These are phyloP conservation scores for Dendrobium nobile DNA, from an alignment of 106 monocot genomes.

Conservation along the genomic window DNA sequence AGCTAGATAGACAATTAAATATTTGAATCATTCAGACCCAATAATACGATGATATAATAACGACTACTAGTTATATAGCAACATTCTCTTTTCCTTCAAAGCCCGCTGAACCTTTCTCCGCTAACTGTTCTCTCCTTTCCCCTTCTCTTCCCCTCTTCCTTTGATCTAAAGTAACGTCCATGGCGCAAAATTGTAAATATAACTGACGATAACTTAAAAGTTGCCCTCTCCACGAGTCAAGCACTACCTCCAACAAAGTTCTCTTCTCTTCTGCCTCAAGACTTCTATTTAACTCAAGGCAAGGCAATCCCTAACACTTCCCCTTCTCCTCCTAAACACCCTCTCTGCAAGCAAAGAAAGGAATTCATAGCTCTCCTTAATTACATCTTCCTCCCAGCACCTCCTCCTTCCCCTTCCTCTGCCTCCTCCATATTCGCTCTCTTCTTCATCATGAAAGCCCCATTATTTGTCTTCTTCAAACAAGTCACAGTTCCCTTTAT, in stretches of 20 bases:
- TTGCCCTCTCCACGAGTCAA: slow-evolving; percentile 7
- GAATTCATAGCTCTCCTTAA: slow-evolving; percentile 18
- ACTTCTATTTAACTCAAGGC: slow-evolving; percentile 11
- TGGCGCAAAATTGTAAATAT: slow-evolving; percentile 32
- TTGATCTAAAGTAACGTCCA: slow-evolving; percentile 5
- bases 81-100: too few species aligned
- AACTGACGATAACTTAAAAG: slow-evolving; percentile 22
- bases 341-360: slow-evolving; percentile 48
- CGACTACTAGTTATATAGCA: too few species aligned
- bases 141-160: neutral
- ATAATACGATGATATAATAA: too few species aligned
- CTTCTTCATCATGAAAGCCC: slow-evolving; percentile 8
- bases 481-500: slow-evolving; percentile 17
- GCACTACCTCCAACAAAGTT: slow-evolving; percentile 2
- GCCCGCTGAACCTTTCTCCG: neutral
- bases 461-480: slow-evolving; percentile 1
- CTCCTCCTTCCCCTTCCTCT: neutral
- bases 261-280: slow-evolving; percentile 8
- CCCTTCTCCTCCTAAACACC: slow-evolving; percentile 9
- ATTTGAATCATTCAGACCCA: too few species aligned
- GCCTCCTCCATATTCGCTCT: neutral
- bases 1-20: too few species aligned
- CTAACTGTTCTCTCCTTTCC: neutral
- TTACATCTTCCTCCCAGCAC: slow-evolving; percentile 5
- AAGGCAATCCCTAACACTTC: slow-evolving; percentile 14